Percentiles rank a stretch among this genome's conserved stretches.
Evolutionary conservation across 352 stramenopile species (phyloP).

Genomic region (Globisporangium carolinianum): DNA sequence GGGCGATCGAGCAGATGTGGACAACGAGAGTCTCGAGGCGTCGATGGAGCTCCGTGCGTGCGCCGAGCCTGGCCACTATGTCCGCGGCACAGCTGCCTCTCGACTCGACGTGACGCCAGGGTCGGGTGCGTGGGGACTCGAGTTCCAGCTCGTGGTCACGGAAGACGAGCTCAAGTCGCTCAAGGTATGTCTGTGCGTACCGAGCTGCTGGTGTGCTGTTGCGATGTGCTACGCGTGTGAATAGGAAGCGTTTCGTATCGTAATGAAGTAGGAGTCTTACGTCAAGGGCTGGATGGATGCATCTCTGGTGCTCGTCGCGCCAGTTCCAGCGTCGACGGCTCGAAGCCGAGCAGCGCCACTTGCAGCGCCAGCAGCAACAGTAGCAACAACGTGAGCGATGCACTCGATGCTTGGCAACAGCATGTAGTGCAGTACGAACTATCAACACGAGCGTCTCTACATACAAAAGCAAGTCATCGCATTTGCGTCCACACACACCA

Average conservation of each 20-base stretch:
- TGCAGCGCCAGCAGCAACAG: slow-evolving; percentile 24
- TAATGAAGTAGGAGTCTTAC: too few relatives aligned
- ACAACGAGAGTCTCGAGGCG: slow-evolving; percentile 35
- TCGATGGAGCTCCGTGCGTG: slow-evolving; percentile 34
- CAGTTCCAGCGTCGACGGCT: slow-evolving; percentile 51
- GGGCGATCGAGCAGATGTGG: slow-evolving; percentile 14
- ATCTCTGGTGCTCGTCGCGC: not conserved
- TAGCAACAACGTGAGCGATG: not conserved
- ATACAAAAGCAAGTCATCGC: too few relatives aligned
- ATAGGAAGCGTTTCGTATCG: too few relatives aligned
- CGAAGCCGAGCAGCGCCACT: slow-evolving; percentile 49
- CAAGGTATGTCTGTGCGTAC: slow-evolving; percentile 24
- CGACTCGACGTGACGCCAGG: not conserved
- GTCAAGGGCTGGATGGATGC: not conserved
- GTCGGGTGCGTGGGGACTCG: slow-evolving; percentile 15
- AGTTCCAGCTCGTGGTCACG: slow-evolving; percentile 57
- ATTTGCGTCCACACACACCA: too few relatives aligned
- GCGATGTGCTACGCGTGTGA: too few relatives aligned
- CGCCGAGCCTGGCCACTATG: slow-evolving; percentile 43
- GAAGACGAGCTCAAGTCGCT: slow-evolving; percentile 49
- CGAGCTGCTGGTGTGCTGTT: not conserved
- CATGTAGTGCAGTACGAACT: too few relatives aligned
- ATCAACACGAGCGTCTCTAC: too few relatives aligned
- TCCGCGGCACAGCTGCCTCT: slow-evolving; percentile 17
- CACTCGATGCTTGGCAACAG: too few relatives aligned